Conservation (phyloP, 1,284 basidiomycete species). For the Sporisorium scitamineum region DNA sequence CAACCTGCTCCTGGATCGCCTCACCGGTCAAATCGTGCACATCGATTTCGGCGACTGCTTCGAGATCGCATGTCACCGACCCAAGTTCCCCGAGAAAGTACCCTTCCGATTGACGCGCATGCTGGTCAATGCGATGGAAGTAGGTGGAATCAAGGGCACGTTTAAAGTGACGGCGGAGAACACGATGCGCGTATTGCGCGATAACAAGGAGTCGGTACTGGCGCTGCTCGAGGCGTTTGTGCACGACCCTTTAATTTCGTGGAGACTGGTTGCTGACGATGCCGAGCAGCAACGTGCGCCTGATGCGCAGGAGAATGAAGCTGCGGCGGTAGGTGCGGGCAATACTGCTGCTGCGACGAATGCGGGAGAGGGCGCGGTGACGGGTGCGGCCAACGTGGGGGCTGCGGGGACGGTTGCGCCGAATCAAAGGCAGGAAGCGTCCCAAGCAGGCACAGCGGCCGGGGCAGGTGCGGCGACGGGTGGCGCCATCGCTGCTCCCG, state of each 20-base stretch:
- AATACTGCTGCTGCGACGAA: slow-evolving; percentile 20
- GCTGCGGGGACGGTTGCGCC: slow-evolving; percentile 4
- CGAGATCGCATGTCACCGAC: slow-evolving; percentile 73
- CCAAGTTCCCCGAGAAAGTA: slow-evolving; percentile 99
- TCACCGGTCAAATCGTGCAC: slow-evolving; percentile 93
- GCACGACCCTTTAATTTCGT: slow-evolving; percentile 75
- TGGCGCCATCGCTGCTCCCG: slow-evolving; percentile 13
- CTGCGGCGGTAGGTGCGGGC: not conserved
- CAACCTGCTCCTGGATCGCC: slow-evolving; percentile 91
- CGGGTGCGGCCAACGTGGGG: slow-evolving; percentile 13
- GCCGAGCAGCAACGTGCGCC: slow-evolving; percentile 46
- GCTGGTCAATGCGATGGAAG: slow-evolving; percentile 99
- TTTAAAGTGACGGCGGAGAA: slow-evolving; percentile 97
- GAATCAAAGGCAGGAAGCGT: slow-evolving; percentile 14
- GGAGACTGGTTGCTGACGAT: slow-evolving; percentile 70
- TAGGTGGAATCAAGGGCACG: slow-evolving; percentile 92
- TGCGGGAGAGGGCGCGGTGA: slow-evolving; percentile 1
- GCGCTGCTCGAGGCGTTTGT: slow-evolving; percentile 90
- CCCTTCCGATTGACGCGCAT: slow-evolving; percentile 98
- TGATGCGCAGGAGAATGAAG: slow-evolving; percentile 64
- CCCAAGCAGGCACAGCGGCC: not conserved
- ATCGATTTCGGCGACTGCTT: slow-evolving; percentile 84
- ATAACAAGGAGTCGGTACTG: slow-evolving; percentile 97
- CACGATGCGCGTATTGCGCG: slow-evolving; percentile 94
- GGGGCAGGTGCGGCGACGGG: not conserved